A percentile compares a stretch with the other conserved stretches of the same genome.
Conservation (phyloP, 805 yeast genomes). For the Blastobotrys muscicola region DNA sequence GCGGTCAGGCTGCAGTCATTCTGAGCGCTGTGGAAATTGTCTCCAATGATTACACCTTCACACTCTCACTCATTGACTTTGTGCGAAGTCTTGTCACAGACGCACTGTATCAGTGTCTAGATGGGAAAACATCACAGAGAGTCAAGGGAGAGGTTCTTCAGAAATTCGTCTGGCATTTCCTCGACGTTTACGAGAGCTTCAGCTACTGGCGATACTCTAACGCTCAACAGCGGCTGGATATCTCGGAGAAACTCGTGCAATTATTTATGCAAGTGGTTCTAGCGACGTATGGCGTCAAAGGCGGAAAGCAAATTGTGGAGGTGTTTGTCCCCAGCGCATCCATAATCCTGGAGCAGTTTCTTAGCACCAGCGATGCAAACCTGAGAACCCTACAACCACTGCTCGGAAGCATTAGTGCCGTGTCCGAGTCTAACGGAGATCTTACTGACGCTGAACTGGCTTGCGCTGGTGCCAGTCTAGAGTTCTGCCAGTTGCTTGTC, state of each 20-base stretch:
- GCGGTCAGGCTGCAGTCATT: slow-evolving; percentile 52
- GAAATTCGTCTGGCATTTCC: slow-evolving; percentile 43
- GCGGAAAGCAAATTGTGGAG: slow-evolving; percentile 32
- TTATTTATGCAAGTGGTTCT: slow-evolving; percentile 47
- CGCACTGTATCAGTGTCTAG: slow-evolving; percentile 28
- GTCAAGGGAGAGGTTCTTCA: slow-evolving; percentile 47
- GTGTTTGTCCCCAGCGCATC: slow-evolving; percentile 44
- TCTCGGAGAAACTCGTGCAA: slow-evolving; percentile 47
- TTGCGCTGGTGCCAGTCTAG: slow-evolving; percentile 44
- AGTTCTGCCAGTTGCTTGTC: slow-evolving; percentile 48
- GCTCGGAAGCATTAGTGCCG: slow-evolving; percentile 38
- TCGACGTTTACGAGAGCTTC: slow-evolving; percentile 69
- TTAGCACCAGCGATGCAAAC: slow-evolving; percentile 41
- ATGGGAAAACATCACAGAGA: slow-evolving; percentile 28
- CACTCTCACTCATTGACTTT: slow-evolving; percentile 49
- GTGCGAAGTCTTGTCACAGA: slow-evolving; percentile 44
- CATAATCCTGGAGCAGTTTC: slow-evolving; percentile 45
- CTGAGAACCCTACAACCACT: slow-evolving; percentile 49
- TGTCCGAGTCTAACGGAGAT: slow-evolving; percentile 28
- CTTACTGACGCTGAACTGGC: slow-evolving; percentile 39
- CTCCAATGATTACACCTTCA: slow-evolving; percentile 55
- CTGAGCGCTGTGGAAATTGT: slow-evolving; percentile 68
- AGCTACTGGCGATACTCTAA: slow-evolving; percentile 56
- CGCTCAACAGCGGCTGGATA: slow-evolving; percentile 46
- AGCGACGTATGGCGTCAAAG: slow-evolving; percentile 47